Evolutionary conservation across 2,329 filamentous ascomycete genomes (phyloP).

Genomic region (Stromatinia cepivora): DNA sequence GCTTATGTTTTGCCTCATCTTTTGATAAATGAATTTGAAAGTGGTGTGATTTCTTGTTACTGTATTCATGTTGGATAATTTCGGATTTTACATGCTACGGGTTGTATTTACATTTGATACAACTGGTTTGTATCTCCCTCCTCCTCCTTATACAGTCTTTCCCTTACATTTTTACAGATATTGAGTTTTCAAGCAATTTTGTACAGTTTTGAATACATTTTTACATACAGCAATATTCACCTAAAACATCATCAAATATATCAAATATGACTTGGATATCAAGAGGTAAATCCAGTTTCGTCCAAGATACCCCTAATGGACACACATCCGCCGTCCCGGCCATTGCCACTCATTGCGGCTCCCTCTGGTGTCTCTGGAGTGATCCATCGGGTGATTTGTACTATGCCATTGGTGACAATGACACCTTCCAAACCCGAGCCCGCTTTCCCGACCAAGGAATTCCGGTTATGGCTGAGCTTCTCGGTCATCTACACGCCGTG

Average conservation of each 20-base stretch:
- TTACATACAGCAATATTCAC: background rate
- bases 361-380: conserved; percentile 43
- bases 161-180: background rate
- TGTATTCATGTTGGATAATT: background rate
- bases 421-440: conserved; percentile 36
- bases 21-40: background rate
- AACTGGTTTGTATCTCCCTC: background rate
- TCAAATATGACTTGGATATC: conserved; percentile 38
- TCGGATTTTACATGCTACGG: background rate
- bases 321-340: conserved; percentile 41
- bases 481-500: conserved; percentile 42
- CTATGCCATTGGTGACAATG: conserved; percentile 40
- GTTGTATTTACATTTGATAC: conserved; percentile 2
- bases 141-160: background rate
- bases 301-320: conserved; percentile 36
- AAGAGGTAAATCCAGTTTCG: conserved; percentile 39
- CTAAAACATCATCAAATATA: conserved; percentile 16
- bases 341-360: conserved; percentile 42
- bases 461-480: conserved; percentile 42
- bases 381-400: conserved; percentile 39
- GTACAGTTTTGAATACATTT: background rate
- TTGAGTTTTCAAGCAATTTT: background rate
- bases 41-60: background rate
- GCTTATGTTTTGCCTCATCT: background rate
- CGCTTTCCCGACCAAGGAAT: conserved; percentile 40